Evolutionary conservation across 2,329 filamentous ascomycete genomes (phyloP), one percentile per base, ranked within the genome.

Genomic region (Laburnicola sp.): DNA sequence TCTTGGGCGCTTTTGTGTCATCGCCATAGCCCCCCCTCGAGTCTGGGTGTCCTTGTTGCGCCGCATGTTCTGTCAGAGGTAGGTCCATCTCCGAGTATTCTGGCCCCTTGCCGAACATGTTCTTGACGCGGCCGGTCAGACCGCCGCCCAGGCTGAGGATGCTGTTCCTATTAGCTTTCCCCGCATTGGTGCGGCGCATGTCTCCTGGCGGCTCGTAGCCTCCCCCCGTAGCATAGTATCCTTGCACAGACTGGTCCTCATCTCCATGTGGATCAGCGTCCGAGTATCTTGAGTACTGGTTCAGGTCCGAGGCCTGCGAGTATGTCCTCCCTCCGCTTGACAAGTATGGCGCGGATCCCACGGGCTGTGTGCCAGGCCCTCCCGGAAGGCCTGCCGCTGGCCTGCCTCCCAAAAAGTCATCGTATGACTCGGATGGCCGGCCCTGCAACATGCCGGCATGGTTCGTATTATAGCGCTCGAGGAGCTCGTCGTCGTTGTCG

Each of bases 51-150:
- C 63, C 59, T 39, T 65, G 75, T 62, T 80, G 76, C 41, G 80
- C 81, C 46, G 80, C 83, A 40, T 87, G 77, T 70, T 97, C 91
- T 4, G 93, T 97, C 73, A 99, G 79, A 10, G 94, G 94, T 48
- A 99, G 80, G 70, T 99, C 93, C 94, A 99, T 99, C 75, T 97
- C 94, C 30, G 93, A 97, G 74, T 99, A 97, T 57, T 88, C 82
- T 22, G 82, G 80, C 7, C 85, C 87, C 86, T 96, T 91, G 46
- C 94, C 93, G 54, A 99, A 77, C 80, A 88, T 91, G 70, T 88
- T 92, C 78, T 96, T 97, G 36, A 93, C 88, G 66, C 83, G 86
- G 38, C 92, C 94, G 66, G 97, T 78, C 54, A 97, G 77, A 16
- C 93, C 92, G 54, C 93, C 92, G 54, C 93, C 92, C 66, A 97